A percentile compares a stretch with the other conserved stretches of the same genome.
These are phyloP conservation scores for Globisporangium nunn DNA, from an alignment of 352 stramenopile genomes.

Conservation along the genomic window DNA sequence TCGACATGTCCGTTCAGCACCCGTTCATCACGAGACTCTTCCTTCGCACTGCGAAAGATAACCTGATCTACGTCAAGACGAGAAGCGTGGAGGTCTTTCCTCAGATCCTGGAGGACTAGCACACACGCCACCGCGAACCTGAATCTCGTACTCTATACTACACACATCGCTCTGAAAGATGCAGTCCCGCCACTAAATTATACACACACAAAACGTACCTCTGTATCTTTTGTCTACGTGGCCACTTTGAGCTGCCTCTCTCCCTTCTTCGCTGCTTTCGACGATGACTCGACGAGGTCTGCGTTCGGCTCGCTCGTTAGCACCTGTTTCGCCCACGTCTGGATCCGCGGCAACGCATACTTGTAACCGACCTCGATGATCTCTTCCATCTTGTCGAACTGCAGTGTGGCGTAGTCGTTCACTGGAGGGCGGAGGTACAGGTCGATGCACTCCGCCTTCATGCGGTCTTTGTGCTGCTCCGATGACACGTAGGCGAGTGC, in stretches of 20 bases:
- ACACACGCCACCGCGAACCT: neutral
- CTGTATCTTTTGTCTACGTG: neutral
- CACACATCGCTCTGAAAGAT: no score
- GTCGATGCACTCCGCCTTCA: conserved; percentile 82
- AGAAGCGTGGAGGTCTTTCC: conserved; percentile 38
- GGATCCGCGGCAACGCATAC: conserved; percentile 67
- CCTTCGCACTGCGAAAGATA: conserved; percentile 56
- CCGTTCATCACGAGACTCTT: conserved; percentile 65
- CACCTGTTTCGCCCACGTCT: conserved; percentile 48
- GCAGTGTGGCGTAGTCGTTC: conserved; percentile 84
- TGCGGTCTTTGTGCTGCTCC: conserved; percentile 83
- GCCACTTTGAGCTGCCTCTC: neutral
- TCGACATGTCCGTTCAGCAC: conserved; percentile 39
- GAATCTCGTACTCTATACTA: no score
- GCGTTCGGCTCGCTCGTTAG: conserved; percentile 50
- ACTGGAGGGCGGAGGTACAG: conserved; percentile 87
- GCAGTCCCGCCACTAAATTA: neutral
- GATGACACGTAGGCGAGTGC: conserved; percentile 87
- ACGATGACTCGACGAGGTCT: conserved; percentile 33
- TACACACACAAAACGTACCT: conserved; percentile 10
- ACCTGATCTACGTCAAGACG: conserved; percentile 39
- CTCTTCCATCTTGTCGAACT: conserved; percentile 91
- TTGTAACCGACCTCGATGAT: conserved; percentile 85
- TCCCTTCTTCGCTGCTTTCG: neutral
- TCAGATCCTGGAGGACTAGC: conserved; percentile 42